phyloP scores from a whole-genome alignment of 768 basidiomycete genomes.

The Mycena floridula region DNA sequence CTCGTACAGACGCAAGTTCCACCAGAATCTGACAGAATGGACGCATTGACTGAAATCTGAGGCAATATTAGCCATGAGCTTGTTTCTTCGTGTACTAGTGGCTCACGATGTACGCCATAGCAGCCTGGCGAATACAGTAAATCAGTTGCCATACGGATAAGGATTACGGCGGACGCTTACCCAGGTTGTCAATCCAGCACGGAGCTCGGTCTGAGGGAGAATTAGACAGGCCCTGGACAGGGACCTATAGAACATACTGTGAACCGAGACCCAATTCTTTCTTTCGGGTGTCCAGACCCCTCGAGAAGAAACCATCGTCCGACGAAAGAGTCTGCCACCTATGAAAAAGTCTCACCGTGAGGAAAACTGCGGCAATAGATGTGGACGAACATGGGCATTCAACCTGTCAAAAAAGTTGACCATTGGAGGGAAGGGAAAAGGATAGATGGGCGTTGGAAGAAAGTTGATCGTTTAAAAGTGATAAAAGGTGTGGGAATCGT shows the following conservation, averaged over 20 bases:
- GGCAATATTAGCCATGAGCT: slow-evolving; percentile 6
- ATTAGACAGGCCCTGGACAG: background rate
- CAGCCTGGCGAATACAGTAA: slow-evolving; percentile 36
- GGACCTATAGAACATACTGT: slow-evolving; percentile 27
- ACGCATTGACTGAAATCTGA: slow-evolving; percentile 81
- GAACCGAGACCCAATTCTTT: slow-evolving; percentile 60
- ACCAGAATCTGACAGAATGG: slow-evolving; percentile 69
- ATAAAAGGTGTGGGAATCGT: too few species aligned
- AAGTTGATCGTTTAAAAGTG: too few species aligned
- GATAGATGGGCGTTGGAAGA: background rate
- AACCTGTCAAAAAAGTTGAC: slow-evolving; percentile 33
- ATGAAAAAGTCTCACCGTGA: background rate
- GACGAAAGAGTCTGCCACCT: slow-evolving; percentile 41
- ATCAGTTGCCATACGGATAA: background rate
- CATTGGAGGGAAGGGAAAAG: slow-evolving; percentile 15
- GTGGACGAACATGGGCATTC: slow-evolving; percentile 31
- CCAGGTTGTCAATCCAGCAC: slow-evolving; percentile 79
- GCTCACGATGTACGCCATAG: slow-evolving; percentile 80
- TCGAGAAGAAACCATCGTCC: slow-evolving; percentile 73
- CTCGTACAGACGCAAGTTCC: slow-evolving; percentile 68
- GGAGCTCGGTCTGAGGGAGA: slow-evolving; percentile 64
- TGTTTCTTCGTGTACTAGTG: background rate
- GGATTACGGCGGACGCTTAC: slow-evolving; percentile 31
- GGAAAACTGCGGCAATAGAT: background rate
- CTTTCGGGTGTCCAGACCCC: slow-evolving; percentile 58